Evolutionary conservation across 2,329 filamentous ascomycete species (phyloP).

Genomic region (Colletotrichum liaoningense): DNA sequence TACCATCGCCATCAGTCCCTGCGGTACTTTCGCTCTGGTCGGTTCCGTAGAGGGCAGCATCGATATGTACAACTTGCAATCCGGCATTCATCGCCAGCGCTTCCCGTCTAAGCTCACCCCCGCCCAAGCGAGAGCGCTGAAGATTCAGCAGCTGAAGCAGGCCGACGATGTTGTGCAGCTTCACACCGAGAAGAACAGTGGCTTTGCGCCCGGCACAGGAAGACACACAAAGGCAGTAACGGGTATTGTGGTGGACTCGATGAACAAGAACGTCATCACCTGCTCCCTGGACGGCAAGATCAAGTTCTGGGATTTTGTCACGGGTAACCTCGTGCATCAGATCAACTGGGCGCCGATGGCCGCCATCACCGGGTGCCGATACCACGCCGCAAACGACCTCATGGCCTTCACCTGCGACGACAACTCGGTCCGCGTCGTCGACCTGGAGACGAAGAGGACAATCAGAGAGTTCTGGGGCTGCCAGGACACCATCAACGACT

Average conservation of each 20-base stretch:
- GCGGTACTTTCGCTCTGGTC: slow-evolving; percentile 92
- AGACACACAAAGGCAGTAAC: slow-evolving; percentile 87
- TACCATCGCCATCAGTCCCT: slow-evolving; percentile 89
- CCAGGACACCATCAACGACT: slow-evolving; percentile 78
- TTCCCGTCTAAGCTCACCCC: slow-evolving; percentile 86
- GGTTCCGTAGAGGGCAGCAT: slow-evolving; percentile 86
- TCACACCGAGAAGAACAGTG: slow-evolving; percentile 55
- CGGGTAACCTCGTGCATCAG: slow-evolving; percentile 81
- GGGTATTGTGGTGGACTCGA: slow-evolving; percentile 86
- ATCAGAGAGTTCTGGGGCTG: slow-evolving; percentile 95
- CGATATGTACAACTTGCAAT: slow-evolving; percentile 98
- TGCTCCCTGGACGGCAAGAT: slow-evolving; percentile 91
- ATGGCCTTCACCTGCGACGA: slow-evolving; percentile 92
- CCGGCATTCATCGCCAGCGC: slow-evolving; percentile 85
- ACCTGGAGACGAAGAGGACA: slow-evolving; percentile 88
- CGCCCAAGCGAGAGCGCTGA: slow-evolving; percentile 81
- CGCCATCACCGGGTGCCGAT: slow-evolving; percentile 79
- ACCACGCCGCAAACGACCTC: slow-evolving; percentile 85
- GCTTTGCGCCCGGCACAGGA: slow-evolving; percentile 66
- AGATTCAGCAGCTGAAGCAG: slow-evolving; percentile 71
- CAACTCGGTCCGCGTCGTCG: slow-evolving; percentile 86
- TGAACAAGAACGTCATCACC: slow-evolving; percentile 88
- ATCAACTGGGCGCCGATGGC: slow-evolving; percentile 86
- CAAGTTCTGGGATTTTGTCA: slow-evolving; percentile 98
- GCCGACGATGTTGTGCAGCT: slow-evolving; percentile 68